phyloP scores from a whole-genome alignment of 305 asterid species.

The Coffea humblotiana region DNA sequence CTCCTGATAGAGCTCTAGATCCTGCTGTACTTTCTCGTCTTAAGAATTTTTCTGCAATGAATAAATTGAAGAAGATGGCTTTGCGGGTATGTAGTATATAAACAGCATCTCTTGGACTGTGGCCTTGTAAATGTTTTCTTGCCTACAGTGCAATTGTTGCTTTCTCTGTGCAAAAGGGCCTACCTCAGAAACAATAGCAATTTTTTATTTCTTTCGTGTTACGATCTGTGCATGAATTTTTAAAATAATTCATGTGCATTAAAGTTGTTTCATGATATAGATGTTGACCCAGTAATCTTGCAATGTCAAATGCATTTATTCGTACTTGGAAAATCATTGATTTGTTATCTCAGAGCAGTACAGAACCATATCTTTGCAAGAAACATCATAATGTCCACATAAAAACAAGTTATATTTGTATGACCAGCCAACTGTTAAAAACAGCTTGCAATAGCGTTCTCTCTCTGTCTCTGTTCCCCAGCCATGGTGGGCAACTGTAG shows the following conservation, averaged over 20 bases:
- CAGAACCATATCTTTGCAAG: background rate
- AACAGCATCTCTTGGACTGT: background rate
- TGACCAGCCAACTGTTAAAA: background rate
- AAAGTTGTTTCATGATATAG: background rate
- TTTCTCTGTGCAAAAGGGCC: background rate
- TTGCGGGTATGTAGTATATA: conserved; percentile 56
- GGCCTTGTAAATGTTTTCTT: background rate
- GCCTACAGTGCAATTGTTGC: background rate
- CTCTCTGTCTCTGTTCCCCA: background rate
- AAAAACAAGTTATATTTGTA: background rate
- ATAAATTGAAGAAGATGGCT: conserved; percentile 85
- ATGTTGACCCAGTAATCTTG: background rate
- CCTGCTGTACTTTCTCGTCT: conserved; percentile 86
- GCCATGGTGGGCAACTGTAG: background rate
- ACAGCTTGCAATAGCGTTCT: background rate
- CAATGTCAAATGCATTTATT: background rate
- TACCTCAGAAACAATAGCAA: background rate
- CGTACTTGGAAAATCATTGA: background rate
- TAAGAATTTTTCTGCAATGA: conserved; percentile 82
- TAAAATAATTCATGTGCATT: background rate
- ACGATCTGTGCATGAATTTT: background rate
- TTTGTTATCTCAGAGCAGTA: background rate
- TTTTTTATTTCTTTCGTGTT: background rate
- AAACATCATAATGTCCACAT: background rate
- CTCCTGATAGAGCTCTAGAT: conserved; percentile 78